These are phyloP conservation scores for Monilinia laxa DNA, from an alignment of 2,329 filamentous ascomycete genomes.

Conservation along the genomic window DNA sequence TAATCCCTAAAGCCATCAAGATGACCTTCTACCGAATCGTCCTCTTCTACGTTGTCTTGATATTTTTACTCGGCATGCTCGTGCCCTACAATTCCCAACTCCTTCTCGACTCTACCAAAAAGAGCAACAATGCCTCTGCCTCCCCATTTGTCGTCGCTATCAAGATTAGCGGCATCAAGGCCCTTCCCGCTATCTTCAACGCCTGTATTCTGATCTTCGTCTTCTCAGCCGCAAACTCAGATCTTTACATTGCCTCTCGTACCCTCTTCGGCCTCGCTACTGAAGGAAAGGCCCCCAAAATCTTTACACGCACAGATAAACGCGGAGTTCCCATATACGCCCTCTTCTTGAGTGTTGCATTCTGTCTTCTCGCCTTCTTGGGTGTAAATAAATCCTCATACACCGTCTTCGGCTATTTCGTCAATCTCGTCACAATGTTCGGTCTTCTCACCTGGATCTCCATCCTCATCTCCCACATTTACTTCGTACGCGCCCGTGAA, in stretches of 20 bases:
- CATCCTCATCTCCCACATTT: conserved; percentile 64
- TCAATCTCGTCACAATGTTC: conserved; percentile 57
- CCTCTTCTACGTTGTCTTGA: conserved; percentile 61
- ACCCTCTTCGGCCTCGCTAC: conserved; percentile 68
- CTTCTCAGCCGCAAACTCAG: conserved; percentile 58
- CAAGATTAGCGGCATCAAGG: conserved; percentile 61
- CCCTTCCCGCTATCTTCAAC: conserved; percentile 67
- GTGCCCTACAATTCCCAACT: conserved; percentile 63
- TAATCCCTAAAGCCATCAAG: conserved; percentile 63
- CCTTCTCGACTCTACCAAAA: conserved; percentile 51
- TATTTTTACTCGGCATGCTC: conserved; percentile 59
- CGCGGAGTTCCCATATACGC: conserved; percentile 52
- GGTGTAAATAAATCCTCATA: conserved; percentile 57
- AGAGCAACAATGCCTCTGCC: conserved; percentile 44
- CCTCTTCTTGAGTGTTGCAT: conserved; percentile 47
- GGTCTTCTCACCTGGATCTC: conserved; percentile 41
- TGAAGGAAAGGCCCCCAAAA: conserved; percentile 62
- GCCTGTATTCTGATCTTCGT: conserved; percentile 67
- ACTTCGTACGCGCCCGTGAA: conserved; percentile 61
- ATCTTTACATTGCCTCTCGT: conserved; percentile 66
- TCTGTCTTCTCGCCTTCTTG: conserved; percentile 68
- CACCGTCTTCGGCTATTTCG: conserved; percentile 69
- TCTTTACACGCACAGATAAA: conserved; percentile 58
- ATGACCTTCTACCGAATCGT: conserved; percentile 61
- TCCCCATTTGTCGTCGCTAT: conserved; percentile 59